These are phyloP conservation scores for Entonaema liquescens DNA, from an alignment of 495 filamentous ascomycete genomes.

Conservation along the genomic window DNA sequence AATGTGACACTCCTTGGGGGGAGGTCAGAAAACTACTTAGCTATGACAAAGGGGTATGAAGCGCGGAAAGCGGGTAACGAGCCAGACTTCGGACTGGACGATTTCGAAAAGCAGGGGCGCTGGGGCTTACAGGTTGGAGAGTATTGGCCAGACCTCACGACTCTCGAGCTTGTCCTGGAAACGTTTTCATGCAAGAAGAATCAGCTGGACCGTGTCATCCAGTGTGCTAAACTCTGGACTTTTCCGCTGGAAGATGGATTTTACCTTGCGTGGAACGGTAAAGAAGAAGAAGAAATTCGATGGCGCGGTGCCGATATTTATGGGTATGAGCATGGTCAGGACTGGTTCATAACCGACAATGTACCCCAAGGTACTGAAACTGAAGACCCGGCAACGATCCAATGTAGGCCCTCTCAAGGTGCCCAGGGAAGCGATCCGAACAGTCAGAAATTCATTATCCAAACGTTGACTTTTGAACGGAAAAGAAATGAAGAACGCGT, in stretches of 20 bases:
- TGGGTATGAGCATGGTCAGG: constrained; percentile 12
- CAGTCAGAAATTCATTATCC: constrained; percentile 26
- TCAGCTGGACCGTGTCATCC: constrained; percentile 40
- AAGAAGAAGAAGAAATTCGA: constrained; percentile 12
- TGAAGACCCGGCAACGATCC: background rate
- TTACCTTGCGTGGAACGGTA: constrained; percentile 37
- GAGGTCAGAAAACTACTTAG: constrained; percentile 12
- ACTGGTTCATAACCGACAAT: constrained; percentile 12
- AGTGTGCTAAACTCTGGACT: constrained; percentile 45
- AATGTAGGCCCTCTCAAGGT: constrained; percentile 8
- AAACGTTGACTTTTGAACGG: constrained; percentile 25
- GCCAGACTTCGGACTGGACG: constrained; percentile 41
- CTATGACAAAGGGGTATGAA: constrained; percentile 40
- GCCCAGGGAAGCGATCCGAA: background rate
- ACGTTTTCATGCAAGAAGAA: constrained; percentile 35
- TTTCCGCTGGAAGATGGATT: constrained; percentile 36
- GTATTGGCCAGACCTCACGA: constrained; percentile 42
- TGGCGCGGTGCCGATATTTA: constrained; percentile 41
- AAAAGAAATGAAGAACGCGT: background rate
- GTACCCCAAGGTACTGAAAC: background rate
- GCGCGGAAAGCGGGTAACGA: constrained; percentile 36
- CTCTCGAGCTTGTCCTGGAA: constrained; percentile 40
- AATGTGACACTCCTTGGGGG: constrained; percentile 28
- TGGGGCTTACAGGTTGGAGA: constrained; percentile 41
- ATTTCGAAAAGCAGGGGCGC: constrained; percentile 39